A percentile compares a stretch with the other conserved stretches of the same genome.
These are phyloP conservation scores for Alloascoidea hylecoeti DNA, from an alignment of 805 yeast genomes.

Conservation along the genomic window DNA sequence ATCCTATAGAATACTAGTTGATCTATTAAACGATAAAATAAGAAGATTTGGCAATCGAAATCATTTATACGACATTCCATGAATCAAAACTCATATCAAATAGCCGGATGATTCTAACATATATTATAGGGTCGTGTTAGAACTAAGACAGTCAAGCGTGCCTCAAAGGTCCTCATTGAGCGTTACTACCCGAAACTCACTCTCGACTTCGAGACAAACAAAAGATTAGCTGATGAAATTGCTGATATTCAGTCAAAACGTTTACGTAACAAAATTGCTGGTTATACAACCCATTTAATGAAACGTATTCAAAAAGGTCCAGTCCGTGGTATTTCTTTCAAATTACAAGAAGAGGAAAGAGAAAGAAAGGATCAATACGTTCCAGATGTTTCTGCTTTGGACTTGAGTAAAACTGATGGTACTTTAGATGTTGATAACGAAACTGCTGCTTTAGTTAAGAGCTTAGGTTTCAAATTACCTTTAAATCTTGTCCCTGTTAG, in stretches of 20 bases:
- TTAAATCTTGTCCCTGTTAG: not conserved
- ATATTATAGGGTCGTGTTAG: constrained; percentile 99
- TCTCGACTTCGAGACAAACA: constrained; percentile 98
- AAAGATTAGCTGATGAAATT: constrained; percentile 96
- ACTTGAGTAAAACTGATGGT: constrained; percentile 90
- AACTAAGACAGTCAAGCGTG: constrained; percentile 99
- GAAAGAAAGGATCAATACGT: constrained; percentile 99
- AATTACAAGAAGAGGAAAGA: constrained; percentile 99
- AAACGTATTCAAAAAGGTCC: constrained; percentile 99
- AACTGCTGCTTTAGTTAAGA: constrained; percentile 88
- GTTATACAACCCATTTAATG: constrained; percentile 99
- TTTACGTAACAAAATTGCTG: constrained; percentile 99
- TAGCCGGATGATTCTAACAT: too few relatives aligned
- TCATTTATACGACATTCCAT: too few relatives aligned
- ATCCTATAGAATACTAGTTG: too few relatives aligned
- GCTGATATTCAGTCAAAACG: constrained; percentile 99
- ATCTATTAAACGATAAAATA: too few relatives aligned
- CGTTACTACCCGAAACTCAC: constrained; percentile 99
- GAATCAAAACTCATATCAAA: too few relatives aligned
- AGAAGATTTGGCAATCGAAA: too few relatives aligned
- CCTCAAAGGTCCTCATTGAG: constrained; percentile 98
- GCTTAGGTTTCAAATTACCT: constrained; percentile 46
- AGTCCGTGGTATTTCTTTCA: constrained; percentile 99
- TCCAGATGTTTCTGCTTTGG: constrained; percentile 99
- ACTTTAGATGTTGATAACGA: constrained; percentile 95